Evolutionary conservation across 345 rosid species (phyloP).

Genomic region (Moricandia arvensis): DNA sequence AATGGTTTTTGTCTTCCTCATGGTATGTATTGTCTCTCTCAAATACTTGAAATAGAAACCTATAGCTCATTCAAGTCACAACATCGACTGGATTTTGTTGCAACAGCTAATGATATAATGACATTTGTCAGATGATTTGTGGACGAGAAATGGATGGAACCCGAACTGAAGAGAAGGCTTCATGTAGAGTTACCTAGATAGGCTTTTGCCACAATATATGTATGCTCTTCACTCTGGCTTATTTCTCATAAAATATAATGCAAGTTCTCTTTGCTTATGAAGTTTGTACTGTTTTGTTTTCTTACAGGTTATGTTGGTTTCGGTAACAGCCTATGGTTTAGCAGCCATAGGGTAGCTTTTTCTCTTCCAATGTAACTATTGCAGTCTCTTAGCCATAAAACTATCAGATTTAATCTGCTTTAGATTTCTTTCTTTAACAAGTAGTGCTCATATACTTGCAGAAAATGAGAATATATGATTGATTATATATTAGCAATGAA

Average conservation of each 20-base stretch:
- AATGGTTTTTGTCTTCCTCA: too few relatives aligned
- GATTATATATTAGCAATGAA: too few relatives aligned
- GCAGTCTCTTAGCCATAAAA: not conserved
- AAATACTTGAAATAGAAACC: too few relatives aligned
- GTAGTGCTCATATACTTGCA: not conserved
- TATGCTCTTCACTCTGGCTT: conserved; percentile 6
- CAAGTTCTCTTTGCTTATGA: not conserved
- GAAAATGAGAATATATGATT: too few relatives aligned
- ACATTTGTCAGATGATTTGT: too few relatives aligned
- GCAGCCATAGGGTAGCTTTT: conserved; percentile 95
- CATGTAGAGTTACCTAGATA: conserved; percentile 44
- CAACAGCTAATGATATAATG: too few relatives aligned
- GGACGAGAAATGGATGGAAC: conserved; percentile 15
- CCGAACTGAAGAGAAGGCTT: conserved; percentile 56
- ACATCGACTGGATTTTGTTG: too few relatives aligned
- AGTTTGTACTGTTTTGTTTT: conserved; percentile 19
- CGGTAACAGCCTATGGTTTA: conserved; percentile 71
- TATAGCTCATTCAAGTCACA: too few relatives aligned
- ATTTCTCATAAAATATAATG: not conserved
- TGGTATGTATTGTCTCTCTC: too few relatives aligned
- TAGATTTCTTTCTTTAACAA: conserved; percentile 16
- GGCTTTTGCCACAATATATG: conserved; percentile 75
- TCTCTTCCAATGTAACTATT: conserved; percentile 73
- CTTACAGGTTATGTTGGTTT: conserved; percentile 62
- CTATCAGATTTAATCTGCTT: not conserved